Base-by-base conservation (phyloP, 768 basidiomycete genomes). In the Mycena sanguinolenta region DNA sequence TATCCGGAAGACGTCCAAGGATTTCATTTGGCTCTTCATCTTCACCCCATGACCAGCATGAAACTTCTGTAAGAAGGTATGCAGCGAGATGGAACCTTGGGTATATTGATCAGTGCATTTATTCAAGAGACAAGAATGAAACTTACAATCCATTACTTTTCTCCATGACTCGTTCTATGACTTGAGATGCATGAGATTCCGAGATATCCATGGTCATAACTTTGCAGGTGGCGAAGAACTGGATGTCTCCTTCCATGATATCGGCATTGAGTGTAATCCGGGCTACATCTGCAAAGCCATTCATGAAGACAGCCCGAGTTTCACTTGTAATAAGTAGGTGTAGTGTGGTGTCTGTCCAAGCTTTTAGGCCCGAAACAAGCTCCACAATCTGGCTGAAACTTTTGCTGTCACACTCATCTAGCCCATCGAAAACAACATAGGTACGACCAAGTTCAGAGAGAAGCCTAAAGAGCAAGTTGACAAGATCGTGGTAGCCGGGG, bases 321-420 rank as follows among this genome's bases (percentile, higher is more conserved):
- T 67, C 58, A 42, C 65, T 59, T 25, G 65, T 67, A 13, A 67
- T 13, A 1, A 67, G 21, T 0, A 67, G 36, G 38, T 67, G 65
- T 38, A 67, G 28, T 2, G 49, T 28, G 36, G 9, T 60, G 28
- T 59, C 25, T 23, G 17, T 49, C 46, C 46, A 49, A 3, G 19
- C 21, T 8, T n/a, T 17, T 4, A 49, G 12, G 17, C 8, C 21
- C 23, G 46, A 49, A 23, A 49, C n/a, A 5, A 49, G n/a, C 3
- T 8, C n/a, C 9, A 49, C 46, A 49, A 49, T 8, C 12, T 49
- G 21, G 2, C 23, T n/a, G 7, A 23, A 23, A n/a, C n/a, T n/a
- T n/a, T n/a, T n/a, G 21, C 23, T n/a, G 7, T 49, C n/a, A 12
- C 46, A 49, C 46, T 49, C 46, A 49, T 49, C 46, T 6, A 49